Evolutionary conservation across 106 monocot genomes (phyloP).

Genomic region (Agapanthus africanus): DNA sequence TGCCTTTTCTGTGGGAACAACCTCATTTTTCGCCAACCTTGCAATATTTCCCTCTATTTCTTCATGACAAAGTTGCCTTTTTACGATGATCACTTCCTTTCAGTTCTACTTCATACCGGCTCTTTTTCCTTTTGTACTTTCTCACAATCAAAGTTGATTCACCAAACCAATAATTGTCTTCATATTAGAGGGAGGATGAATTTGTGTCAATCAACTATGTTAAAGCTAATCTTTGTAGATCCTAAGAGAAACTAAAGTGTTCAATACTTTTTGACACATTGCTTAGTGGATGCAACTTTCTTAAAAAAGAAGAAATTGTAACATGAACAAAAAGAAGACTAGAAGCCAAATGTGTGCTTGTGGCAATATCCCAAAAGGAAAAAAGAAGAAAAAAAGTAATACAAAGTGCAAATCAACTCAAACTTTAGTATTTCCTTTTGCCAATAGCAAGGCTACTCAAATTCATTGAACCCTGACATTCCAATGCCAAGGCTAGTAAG

Average conservation of each 20-base stretch:
- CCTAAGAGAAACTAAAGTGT: background rate
- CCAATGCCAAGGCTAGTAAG: conserved; percentile 8
- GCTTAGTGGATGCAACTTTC: background rate
- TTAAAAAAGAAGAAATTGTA: background rate
- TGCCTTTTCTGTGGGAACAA: too few relatives aligned
- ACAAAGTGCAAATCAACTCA: background rate
- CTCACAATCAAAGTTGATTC: too few relatives aligned
- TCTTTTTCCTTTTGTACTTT: too few relatives aligned
- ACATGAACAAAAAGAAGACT: background rate
- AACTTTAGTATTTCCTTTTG: conserved; percentile 13
- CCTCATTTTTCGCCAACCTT: too few relatives aligned
- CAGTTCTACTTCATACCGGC: too few relatives aligned
- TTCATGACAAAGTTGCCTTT: too few relatives aligned
- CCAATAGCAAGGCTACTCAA: conserved; percentile 4
- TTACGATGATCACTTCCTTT: too few relatives aligned
- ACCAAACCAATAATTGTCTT: too few relatives aligned
- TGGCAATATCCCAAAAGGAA: background rate
- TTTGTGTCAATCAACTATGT: too few relatives aligned
- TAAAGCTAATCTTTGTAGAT: background rate
- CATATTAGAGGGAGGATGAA: too few relatives aligned
- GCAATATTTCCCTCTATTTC: too few relatives aligned
- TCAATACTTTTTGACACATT: background rate
- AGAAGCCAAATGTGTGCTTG: background rate
- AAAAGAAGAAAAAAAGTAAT: background rate
- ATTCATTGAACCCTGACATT: too few relatives aligned